These are phyloP conservation scores for Aspergillus neotritici DNA, from an alignment of 2,329 filamentous ascomycete genomes.

Conservation along the genomic window DNA sequence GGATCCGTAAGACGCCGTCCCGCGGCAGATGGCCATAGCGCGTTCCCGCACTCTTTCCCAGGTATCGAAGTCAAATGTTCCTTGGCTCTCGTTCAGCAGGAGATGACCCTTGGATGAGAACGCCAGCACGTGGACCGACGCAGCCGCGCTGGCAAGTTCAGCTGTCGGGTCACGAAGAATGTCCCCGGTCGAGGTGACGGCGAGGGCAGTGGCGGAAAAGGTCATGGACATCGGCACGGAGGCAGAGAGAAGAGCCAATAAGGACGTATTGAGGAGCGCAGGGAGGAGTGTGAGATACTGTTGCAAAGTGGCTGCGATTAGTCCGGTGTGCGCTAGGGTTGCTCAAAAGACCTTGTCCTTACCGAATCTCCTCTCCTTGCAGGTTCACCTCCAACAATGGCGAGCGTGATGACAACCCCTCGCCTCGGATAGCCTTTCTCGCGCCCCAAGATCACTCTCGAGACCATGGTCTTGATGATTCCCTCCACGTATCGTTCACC, in stretches of 20 bases:
- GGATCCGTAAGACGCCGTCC: slow-evolving; percentile 31
- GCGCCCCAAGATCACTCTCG: slow-evolving; percentile 38
- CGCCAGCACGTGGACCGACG: slow-evolving; percentile 74
- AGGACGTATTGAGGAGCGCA: slow-evolving; percentile 70
- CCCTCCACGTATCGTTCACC: slow-evolving; percentile 76
- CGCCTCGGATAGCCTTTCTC: slow-evolving; percentile 38
- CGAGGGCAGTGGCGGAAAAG: slow-evolving; percentile 60
- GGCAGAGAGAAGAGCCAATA: slow-evolving; percentile 73
- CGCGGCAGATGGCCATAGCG: slow-evolving; percentile 62
- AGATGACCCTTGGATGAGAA: slow-evolving; percentile 71
- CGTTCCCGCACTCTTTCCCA: slow-evolving; percentile 67
- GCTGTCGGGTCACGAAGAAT: slow-evolving; percentile 58
- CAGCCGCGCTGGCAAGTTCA: slow-evolving; percentile 56
- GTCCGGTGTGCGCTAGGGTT: too few species aligned
- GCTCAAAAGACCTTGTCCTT: slow-evolving; percentile 9
- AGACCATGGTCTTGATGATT: slow-evolving; percentile 34
- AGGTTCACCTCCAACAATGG: slow-evolving; percentile 33
- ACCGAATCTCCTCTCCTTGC: slow-evolving; percentile 36
- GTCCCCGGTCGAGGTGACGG: slow-evolving; percentile 44
- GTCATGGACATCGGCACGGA: slow-evolving; percentile 73
- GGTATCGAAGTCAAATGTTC: slow-evolving; percentile 65
- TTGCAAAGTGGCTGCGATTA: background rate
- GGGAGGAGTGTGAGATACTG: slow-evolving; percentile 77
- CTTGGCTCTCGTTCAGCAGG: slow-evolving; percentile 75
- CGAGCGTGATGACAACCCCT: slow-evolving; percentile 40